Evolutionary conservation across 805 yeast genomes (phyloP), one percentile per base, ranked within the genome.

Genomic region (Candida ulmi): DNA sequence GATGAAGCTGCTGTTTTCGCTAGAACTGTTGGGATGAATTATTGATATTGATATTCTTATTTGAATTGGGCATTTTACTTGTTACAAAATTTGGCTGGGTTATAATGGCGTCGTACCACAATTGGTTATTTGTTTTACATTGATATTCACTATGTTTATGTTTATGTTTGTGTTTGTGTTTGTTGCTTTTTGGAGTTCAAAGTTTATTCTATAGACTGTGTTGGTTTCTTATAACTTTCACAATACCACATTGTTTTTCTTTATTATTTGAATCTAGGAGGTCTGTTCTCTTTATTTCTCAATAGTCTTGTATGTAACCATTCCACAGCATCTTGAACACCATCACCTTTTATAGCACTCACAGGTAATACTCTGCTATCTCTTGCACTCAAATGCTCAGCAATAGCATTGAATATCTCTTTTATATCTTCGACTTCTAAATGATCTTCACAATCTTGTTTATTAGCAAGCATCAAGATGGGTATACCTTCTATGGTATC

Each of bases 401-500:
- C 85, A 54, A 85, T 76, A 57, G 82, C 71, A 67, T 93, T 78
- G 71, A 91, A 74, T 48, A 91, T 65, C 72, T 93, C 76, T 68
- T 91, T 81, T 56, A 93, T 73, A 61, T 84, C 83, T 48, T 79
- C 85, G 16, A 84, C 80, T 56, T 83, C 91, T 61, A 84, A 62
- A 42, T 80, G 74, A 36, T 76, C 80, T 40, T 76, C 78, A 27
- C 79, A 59, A 56, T 93, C 98, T 65, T 90, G 96, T 59, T 93
- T 93, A 60, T 93, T 91, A 8, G 97, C 98, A 54, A 91, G 69
- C 96, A 91, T 91, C 41, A 91, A 68, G 9, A 91, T 78, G 2
- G 98, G 99, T 15, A 88, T 82, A 24, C 95, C 88, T 40, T 80
- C 86, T 12, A 74, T 66, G 16, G 69, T 68, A 43, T 80, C 85